Evolutionary conservation across 2,329 filamentous ascomycete genomes (phyloP).

Genomic region (Clonostachys sp.): DNA sequence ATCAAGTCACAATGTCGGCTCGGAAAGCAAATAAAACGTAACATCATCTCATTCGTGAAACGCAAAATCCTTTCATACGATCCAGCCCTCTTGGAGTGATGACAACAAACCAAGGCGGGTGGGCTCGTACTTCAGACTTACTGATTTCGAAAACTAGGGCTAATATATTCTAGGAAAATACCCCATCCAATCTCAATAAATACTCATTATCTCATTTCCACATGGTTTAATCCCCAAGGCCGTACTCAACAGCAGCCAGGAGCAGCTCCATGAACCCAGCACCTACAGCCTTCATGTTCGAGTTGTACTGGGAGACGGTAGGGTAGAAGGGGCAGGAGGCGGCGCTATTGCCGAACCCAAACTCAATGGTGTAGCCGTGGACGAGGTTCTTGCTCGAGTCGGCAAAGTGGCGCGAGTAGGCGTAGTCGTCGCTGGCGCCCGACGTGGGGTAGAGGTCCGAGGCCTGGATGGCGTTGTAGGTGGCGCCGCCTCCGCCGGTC

Average conservation of each 20-base stretch:
- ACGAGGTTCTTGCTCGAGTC: background rate
- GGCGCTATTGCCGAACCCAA: background rate
- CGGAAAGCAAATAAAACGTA: too few relatives aligned
- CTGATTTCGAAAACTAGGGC: too few relatives aligned
- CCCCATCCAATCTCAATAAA: too few relatives aligned
- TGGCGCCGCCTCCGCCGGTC: slow-evolving; percentile 26
- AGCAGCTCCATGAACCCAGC: background rate
- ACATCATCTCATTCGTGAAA: too few relatives aligned
- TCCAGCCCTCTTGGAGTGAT: too few relatives aligned
- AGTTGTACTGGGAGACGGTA: background rate
- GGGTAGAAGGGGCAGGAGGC: background rate
- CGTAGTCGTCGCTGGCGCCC: slow-evolving; percentile 40
- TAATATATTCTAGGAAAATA: too few relatives aligned
- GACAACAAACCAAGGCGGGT: too few relatives aligned
- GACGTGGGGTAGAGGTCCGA: slow-evolving; percentile 38
- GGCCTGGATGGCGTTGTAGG: slow-evolving; percentile 30
- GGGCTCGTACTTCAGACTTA: too few relatives aligned
- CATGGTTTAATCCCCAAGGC: background rate
- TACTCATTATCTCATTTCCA: too few relatives aligned
- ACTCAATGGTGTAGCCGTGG: background rate
- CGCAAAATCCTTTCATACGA: too few relatives aligned
- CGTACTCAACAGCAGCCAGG: background rate
- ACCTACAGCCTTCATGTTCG: background rate
- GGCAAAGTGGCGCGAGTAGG: slow-evolving; percentile 5
- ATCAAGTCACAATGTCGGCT: too few relatives aligned